phyloP scores from a whole-genome alignment of 176 grass and related monocot genomes.

The Bromus sterilis region DNA sequence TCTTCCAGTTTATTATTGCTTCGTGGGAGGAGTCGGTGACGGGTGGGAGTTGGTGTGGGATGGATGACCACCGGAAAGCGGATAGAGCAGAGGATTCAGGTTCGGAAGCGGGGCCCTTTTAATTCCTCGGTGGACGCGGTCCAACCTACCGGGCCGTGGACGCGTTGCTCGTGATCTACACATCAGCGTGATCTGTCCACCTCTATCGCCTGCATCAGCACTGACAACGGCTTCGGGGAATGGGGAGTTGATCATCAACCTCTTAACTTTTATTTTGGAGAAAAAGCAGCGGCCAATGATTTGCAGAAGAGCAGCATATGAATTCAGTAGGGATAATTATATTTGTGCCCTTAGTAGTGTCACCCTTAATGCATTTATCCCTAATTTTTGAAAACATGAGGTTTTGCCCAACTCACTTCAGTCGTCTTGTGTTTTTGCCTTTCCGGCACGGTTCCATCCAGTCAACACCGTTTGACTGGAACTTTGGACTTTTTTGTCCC shows the following conservation, averaged over 20 bases:
- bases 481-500: no score
- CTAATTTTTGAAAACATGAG: no score
- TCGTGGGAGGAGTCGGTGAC: not conserved
- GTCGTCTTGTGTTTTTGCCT: no score
- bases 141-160: not conserved
- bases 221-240: not conserved
- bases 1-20: not conserved
- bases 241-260: not conserved
- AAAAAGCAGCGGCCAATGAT: not conserved
- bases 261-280: no score
- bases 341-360: no score
- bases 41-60: constrained; percentile 33
- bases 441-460: no score
- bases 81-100: not conserved
- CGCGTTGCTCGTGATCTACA: not conserved
- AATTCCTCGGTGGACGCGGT: not conserved
- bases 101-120: not conserved
- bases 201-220: constrained; percentile 1
- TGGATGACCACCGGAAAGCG: constrained; percentile 20
- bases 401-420: no score
- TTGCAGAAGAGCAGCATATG: no score
- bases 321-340: no score
- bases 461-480: no score
- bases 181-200: not conserved
- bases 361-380: no score